Base-by-base conservation (phyloP, 2,329 filamentous ascomycete species). In the Diplodia scrobiculata region DNA sequence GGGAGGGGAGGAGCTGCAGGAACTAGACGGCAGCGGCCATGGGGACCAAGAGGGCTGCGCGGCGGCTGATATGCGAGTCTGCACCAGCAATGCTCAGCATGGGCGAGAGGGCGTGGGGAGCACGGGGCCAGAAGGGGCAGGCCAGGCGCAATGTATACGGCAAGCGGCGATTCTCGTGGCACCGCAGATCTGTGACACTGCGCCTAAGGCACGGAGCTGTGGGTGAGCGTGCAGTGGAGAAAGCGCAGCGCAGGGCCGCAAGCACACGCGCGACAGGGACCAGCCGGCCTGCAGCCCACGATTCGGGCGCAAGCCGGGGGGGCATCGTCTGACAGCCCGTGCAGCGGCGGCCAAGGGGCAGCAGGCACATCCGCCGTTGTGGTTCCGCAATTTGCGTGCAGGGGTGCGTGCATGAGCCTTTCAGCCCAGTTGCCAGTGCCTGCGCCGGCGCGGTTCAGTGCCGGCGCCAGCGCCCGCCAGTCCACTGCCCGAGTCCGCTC, bases 131-230 rank as follows among this genome's bases (percentile, higher is more conserved):
- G 50, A 65, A 55, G 63, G 63, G 50, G 51, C 38, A 62, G 58
- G 58, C 21, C 41, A 50, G 58, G 45, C 58, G 58, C 58, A 65
- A 64, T 68, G 70, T 70, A 71, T 72, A 69, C 69, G 69, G 67
- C 69, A 65, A 69, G 66, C 65, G 62, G 68, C 62, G 67, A 70
- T 67, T 69, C 69, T 69, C 68, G 70, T 69, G 68, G 66, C 71
- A 70, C 69, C 67, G 69, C 70, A 72, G 55, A 62, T 52, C 48
- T 36, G 48, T 62, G 48, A 62, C 55, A 65, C 29, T 65, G 63
- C 63, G 45, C 63, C 63, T 48, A 48, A 54, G 63, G 38, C 62
- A 64, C 36, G 51, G 55, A 65, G 51, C 51, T 36, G 52, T 53
- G 63, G 63, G 63, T 41, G 64, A 53, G 63, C 36, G 38, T 47